Evolutionary conservation across 108 stramenopile species (phyloP).

Genomic region (Pseudonitzschia multiseries): DNA sequence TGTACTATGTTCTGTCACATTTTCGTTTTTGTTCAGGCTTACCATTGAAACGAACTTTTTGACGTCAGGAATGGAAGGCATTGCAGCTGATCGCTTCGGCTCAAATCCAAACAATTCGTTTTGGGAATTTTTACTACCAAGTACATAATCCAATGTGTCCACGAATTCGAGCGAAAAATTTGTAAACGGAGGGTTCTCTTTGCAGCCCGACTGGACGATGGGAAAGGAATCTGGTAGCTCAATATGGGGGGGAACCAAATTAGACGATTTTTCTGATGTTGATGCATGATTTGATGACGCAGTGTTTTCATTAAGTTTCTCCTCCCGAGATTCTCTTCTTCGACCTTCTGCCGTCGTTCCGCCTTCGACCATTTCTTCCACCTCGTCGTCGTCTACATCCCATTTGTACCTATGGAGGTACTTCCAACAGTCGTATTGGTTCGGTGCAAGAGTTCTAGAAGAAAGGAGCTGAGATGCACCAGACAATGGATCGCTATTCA

Average conservation of each 20-base stretch:
- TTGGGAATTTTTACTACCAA: conserved; percentile 35
- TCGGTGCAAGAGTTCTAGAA: conserved; percentile 37
- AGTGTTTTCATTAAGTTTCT: not conserved
- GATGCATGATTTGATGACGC: not conserved
- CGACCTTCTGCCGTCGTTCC: conserved; percentile 1
- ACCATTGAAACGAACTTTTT: conserved; percentile 47
- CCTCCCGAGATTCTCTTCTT: not conserved
- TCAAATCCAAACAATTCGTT: conserved; percentile 32
- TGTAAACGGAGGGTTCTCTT: conserved; percentile 51
- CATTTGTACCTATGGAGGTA: conserved; percentile 58
- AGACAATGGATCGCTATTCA: conserved; percentile 50
- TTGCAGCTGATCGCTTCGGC: conserved; percentile 40
- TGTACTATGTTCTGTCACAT: not conserved
- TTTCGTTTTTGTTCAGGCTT: not conserved
- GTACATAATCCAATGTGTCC: conserved; percentile 64
- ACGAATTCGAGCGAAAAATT: conserved; percentile 51
- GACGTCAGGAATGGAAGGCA: conserved; percentile 47
- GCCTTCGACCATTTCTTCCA: conserved; percentile 13
- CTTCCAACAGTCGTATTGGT: conserved; percentile 45
- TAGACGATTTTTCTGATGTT: not conserved
- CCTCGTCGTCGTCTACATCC: conserved; percentile 39
- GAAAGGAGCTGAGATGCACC: conserved; percentile 51
- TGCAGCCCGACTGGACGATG: conserved; percentile 41
- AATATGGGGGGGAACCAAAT: conserved; percentile 22
- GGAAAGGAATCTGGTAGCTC: conserved; percentile 51